Conservation (phyloP, 768 basidiomycete genomes). For the Pisolithus microcarpus region DNA sequence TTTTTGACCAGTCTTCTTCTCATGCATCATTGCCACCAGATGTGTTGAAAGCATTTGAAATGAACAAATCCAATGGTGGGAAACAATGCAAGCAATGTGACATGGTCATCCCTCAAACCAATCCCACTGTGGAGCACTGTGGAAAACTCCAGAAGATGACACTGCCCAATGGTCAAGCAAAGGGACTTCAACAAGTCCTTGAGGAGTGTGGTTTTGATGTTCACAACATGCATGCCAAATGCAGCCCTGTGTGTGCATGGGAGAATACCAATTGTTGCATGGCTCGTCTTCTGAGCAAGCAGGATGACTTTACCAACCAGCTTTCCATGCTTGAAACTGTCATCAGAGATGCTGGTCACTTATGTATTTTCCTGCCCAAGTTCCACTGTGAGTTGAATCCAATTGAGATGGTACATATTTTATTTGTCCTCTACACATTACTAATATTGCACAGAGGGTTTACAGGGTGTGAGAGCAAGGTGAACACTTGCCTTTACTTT, state of each 20-base stretch:
- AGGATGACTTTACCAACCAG: slow-evolving; percentile 23
- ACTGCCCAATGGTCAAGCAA: slow-evolving; percentile 17
- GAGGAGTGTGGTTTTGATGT: slow-evolving; percentile 36
- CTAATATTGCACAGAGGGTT: too few relatives aligned
- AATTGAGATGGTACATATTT: slow-evolving; percentile 6
- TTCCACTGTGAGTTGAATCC: slow-evolving; percentile 29
- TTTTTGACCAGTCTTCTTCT: slow-evolving; percentile 9
- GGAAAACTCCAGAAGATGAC: slow-evolving; percentile 32
- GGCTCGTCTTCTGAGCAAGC: slow-evolving; percentile 18
- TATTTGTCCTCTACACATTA: not conserved
- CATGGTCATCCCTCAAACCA: slow-evolving; percentile 17
- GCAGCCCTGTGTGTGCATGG: slow-evolving; percentile 7
- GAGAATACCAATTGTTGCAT: slow-evolving; percentile 21
- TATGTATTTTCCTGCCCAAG: slow-evolving; percentile 17
- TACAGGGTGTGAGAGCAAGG: too few relatives aligned
- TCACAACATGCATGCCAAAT: not conserved
- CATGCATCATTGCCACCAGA: slow-evolving; percentile 9
- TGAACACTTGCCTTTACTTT: too few relatives aligned
- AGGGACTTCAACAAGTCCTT: slow-evolving; percentile 6
- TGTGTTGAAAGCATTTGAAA: slow-evolving; percentile 19
- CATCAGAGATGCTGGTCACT: slow-evolving; percentile 19
- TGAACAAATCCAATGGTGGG: slow-evolving; percentile 19
- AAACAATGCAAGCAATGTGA: slow-evolving; percentile 15
- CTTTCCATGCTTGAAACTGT: slow-evolving; percentile 17
- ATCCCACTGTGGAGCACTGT: slow-evolving; percentile 3